Base-by-base conservation (phyloP, 139 green algal genomes). In the Chlamydomonas urium region DNA sequence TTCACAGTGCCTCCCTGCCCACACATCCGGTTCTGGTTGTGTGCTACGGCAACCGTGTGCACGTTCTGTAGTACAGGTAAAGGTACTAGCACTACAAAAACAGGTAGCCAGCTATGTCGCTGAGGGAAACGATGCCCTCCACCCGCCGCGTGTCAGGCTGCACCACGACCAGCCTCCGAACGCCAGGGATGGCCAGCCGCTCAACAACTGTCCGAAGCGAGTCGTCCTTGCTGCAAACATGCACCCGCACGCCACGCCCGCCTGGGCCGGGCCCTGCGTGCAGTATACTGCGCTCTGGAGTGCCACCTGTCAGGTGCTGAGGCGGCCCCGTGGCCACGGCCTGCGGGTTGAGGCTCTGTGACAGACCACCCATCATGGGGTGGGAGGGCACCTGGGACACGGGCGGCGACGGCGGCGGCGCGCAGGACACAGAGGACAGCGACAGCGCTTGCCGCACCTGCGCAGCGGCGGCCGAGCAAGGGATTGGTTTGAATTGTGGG, bases 91-190 rank as follows among this genome's bases (percentile, higher is more conserved):
- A 14, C n/a, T n/a, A 63, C 23, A 17, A 32, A 17, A 94, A 87
- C 29, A 96, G 75, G 79, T 85, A 96, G 10, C 82, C 77, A 8
- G 90, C 92, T 24, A 96, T 80, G 53, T 97, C 92, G 14, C 73
- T 90, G 0, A 97, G 81, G 19, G 78, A 88, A 0, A 97, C 83
- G n/a, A 96, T 75, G 31, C 87, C 92, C 83, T 96, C 86, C 60
- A 96, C 84, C n/a, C n/a, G n/a, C 29, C 81, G 61, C 0, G 77
- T 91, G 23, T 86, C 79, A 0, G 80, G 71, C 29, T 96, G 79
- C 33, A 97, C 80, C 31, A 97, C 88, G 50, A 97, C 81, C 56
- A 98, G 69, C 31, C 92, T 84, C 34, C 90, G 75, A 57, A 96
- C 89, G 29, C 88, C 89, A 31, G 53, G 91, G 42, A 90, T 74